Conservation (phyloP, 176 grass and related monocot genomes). For the barley (Hordeum vulgare) region MorexV3_pseudomolecules_assembly NC_058519.1:3532069-3532568, state of each 20-base stretch:
- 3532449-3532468: conserved; percentile 76
- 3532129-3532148: not conserved
- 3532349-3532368: not conserved
- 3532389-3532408: not conserved
- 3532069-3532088: not conserved
- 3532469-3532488: conserved; percentile 74
- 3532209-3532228: not conserved
- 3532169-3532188: not conserved
- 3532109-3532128: not conserved
- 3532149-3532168: not conserved
- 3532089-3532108: not conserved
- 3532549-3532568: not conserved
- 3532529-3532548: conserved; percentile 6
- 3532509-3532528: not conserved
- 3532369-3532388: not conserved
- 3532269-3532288: not conserved
- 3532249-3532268: not conserved
- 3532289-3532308: not conserved
- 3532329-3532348: not conserved
- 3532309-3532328: not conserved
- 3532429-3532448: conserved; percentile 15
- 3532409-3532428: not conserved
- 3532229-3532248: not conserved
- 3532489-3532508: conserved; percentile 30
- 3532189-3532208: not conserved